phyloP scores from a whole-genome alignment of 148 eudicot genomes.

The Fagopyrum esculentum region DNA sequence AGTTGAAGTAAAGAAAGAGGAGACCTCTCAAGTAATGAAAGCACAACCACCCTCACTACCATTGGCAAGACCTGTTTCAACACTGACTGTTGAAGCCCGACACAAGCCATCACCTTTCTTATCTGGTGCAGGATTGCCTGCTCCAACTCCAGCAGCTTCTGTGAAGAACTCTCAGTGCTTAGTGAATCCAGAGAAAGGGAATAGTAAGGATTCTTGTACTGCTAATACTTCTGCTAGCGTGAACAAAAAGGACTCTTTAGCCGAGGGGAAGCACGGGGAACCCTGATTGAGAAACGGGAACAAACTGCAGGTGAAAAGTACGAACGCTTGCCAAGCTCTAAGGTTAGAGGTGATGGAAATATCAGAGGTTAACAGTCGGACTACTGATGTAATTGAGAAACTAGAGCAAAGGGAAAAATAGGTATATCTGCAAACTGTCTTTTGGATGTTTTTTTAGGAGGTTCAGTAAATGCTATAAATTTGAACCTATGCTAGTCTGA shows the following conservation, averaged over 20 bases:
- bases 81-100: slow-evolving; percentile 7
- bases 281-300: neutral
- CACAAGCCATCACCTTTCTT: neutral
- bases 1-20: slow-evolving; percentile 7
- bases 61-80: neutral
- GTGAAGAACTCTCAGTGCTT: neutral
- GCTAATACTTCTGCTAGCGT: neutral
- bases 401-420: slow-evolving; percentile 1
- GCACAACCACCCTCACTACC: neutral
- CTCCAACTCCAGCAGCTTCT: neutral
- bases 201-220: neutral
- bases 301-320: neutral
- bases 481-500: neutral
- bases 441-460: neutral
- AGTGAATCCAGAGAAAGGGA: neutral
- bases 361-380: neutral
- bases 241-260: neutral
- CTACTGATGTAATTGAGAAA: neutral
- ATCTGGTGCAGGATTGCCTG: neutral
- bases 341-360: neutral
- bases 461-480: neutral
- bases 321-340: neutral
- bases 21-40: neutral
- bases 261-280: neutral
- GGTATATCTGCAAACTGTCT: neutral